A percentile compares a stretch with the other conserved stretches of the same genome.
Conservation (phyloP, 2,329 filamentous ascomycete genomes). For the Thermoascus crustaceus region DNA sequence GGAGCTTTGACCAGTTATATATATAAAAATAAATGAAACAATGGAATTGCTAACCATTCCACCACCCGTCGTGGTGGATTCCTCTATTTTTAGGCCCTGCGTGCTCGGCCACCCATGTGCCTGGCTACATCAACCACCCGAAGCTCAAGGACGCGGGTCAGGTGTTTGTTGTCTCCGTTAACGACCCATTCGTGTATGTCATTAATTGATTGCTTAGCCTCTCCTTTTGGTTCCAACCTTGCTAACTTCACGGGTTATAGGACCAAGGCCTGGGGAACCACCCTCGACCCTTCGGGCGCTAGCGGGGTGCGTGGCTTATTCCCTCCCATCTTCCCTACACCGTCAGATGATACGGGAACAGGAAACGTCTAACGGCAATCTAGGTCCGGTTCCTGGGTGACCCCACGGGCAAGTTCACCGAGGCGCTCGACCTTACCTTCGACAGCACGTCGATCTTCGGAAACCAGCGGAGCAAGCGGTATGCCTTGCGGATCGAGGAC, state of each 20-base stretch:
- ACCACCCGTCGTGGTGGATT: not conserved
- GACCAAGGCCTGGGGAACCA: conserved; percentile 80
- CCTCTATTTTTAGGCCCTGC: conserved; percentile 41
- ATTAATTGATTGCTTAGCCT: too few species aligned
- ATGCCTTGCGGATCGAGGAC: conserved; percentile 72
- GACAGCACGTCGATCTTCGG: conserved; percentile 75
- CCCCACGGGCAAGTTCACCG: conserved; percentile 69
- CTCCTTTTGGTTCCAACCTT: not conserved
- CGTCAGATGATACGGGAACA: not conserved
- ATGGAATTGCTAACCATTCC: not conserved
- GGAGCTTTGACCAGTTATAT: conserved; percentile 46
- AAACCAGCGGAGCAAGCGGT: conserved; percentile 74
- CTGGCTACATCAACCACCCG: conserved; percentile 74
- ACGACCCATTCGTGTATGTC: conserved; percentile 86
- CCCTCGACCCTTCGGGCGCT: conserved; percentile 64
- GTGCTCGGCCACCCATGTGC: conserved; percentile 66
- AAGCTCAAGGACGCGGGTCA: conserved; percentile 70
- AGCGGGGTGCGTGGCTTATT: conserved; percentile 58
- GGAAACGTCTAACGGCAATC: not conserved
- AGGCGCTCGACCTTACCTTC: conserved; percentile 74
- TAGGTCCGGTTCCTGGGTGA: conserved; percentile 87
- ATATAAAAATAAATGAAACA: conserved; percentile 1
- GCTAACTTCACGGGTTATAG: conserved; percentile 36
- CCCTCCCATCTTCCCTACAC: not conserved
- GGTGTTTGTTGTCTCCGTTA: conserved; percentile 86